Evolutionary conservation across 2,329 filamentous ascomycete species (phyloP).

Genomic region (Westerdykella aurantiaca): DNA sequence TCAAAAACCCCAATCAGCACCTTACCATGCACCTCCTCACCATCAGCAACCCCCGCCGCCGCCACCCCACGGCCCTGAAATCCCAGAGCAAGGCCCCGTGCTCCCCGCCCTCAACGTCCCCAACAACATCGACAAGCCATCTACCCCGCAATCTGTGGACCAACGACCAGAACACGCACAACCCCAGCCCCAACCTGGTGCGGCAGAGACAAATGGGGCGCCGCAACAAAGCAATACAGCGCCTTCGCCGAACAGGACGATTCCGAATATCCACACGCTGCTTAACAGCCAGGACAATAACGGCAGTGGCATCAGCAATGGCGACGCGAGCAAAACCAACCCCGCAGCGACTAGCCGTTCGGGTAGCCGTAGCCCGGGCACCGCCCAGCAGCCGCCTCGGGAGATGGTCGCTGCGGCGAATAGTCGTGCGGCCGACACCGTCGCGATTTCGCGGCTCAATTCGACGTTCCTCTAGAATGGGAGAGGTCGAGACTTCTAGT

Average conservation of each 20-base stretch:
- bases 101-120: constrained; percentile 32
- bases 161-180: constrained; percentile 40
- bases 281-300: constrained; percentile 18
- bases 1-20: constrained; percentile 13
- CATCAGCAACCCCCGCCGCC: constrained; percentile 33
- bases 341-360: constrained; percentile 24
- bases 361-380: constrained; percentile 40
- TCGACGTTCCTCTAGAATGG: not conserved
- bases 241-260: constrained; percentile 34
- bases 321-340: not conserved
- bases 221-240: constrained; percentile 12
- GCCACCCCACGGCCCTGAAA: constrained; percentile 30
- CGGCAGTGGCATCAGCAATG: constrained; percentile 6
- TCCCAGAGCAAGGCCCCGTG: constrained; percentile 32
- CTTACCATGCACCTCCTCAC: constrained; percentile 37
- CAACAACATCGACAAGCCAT: constrained; percentile 19
- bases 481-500: no score
- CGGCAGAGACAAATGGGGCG: constrained; percentile 20
- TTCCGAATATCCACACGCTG: constrained; percentile 47
- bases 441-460: not conserved
- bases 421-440: not conserved
- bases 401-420: constrained; percentile 14
- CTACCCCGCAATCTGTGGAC: constrained; percentile 19
- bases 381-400: constrained; percentile 22
- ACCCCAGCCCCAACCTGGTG: constrained; percentile 32